Evolutionary conservation across 495 filamentous ascomycete genomes (phyloP).

Genomic region (Hyphodiscus hymeniophilus): DNA sequence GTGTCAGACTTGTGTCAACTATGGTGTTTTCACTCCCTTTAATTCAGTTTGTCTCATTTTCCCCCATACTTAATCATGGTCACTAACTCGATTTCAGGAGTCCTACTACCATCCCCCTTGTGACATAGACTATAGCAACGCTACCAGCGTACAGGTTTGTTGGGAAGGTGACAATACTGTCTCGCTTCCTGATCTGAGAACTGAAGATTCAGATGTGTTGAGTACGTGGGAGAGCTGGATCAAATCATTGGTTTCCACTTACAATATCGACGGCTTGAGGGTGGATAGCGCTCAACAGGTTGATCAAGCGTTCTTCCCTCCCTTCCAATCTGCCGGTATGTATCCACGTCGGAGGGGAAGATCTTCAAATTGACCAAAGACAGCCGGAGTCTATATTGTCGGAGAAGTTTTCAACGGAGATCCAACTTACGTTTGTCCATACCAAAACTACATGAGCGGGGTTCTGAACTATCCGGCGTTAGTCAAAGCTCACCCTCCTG

Average conservation of each 20-base stretch:
- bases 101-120: conserved; percentile 64
- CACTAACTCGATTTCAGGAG: conserved; percentile 10
- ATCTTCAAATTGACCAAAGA: conserved; percentile 17
- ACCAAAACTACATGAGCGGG: conserved; percentile 48
- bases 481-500: conserved; percentile 7
- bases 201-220: conserved; percentile 47
- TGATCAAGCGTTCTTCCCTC: conserved; percentile 59
- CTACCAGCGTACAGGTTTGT: conserved; percentile 30
- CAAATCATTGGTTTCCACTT: conserved; percentile 51
- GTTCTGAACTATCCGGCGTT: conserved; percentile 65
- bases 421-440: conserved; percentile 50
- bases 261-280: conserved; percentile 71
- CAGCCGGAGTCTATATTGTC: conserved; percentile 60
- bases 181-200: conserved; percentile 62
- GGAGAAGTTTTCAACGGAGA: conserved; percentile 65
- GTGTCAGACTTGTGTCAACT: conserved; percentile 45
- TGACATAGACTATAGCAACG: conserved; percentile 56
- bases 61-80: neutral
- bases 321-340: conserved; percentile 34
- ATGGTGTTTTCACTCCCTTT: conserved; percentile 56
- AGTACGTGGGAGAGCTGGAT: conserved; percentile 61
- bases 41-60: conserved; percentile 29
- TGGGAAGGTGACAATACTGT: conserved; percentile 48
- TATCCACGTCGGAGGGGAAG: neutral
- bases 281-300: conserved; percentile 71